Conservation (phyloP, 768 basidiomycete genomes). For the Sistotremastrum niveocremeum region DNA sequence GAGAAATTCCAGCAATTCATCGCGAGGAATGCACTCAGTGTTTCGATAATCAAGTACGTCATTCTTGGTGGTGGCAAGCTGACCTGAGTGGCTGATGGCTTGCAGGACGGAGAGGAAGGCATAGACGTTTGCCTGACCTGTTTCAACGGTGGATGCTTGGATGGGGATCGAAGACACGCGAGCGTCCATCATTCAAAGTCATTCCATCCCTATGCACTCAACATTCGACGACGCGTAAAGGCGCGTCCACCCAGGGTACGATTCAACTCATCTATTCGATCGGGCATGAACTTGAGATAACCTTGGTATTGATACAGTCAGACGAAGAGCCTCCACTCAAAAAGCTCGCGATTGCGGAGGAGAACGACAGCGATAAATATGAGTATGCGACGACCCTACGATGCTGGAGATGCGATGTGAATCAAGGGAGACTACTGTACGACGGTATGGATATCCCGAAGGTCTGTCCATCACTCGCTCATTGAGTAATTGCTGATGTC, state of each 20-base stretch:
- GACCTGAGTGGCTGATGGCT: conserved; percentile 1
- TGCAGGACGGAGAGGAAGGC: conserved; percentile 60
- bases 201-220: conserved; percentile 65
- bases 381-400: conserved; percentile 49
- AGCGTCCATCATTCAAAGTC: conserved; percentile 56
- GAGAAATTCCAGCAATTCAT: conserved; percentile 59
- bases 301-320: conserved; percentile 27
- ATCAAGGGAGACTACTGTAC: conserved; percentile 33
- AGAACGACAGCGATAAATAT: conserved; percentile 83
- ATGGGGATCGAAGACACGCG: conserved; percentile 53
- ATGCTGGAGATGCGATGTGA: conserved; percentile 62
- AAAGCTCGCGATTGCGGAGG: conserved; percentile 80
- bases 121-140: conserved; percentile 84
- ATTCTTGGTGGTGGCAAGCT: not conserved
- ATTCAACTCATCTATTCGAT: conserved; percentile 7
- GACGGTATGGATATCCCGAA: conserved; percentile 15
- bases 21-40: conserved; percentile 96
- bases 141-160: conserved; percentile 87
- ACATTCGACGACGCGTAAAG: conserved; percentile 63
- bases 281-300: not conserved
- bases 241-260: conserved; percentile 52
- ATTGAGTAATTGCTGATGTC: conserved; percentile 19
- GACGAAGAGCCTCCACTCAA: conserved; percentile 78
- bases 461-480: not conserved
- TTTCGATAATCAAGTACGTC: conserved; percentile 77